A percentile compares a stretch with the other conserved stretches of the same genome.
phyloP scores from a whole-genome alignment of 1,284 basidiomycete species.

The Flammula alnicola region DNA sequence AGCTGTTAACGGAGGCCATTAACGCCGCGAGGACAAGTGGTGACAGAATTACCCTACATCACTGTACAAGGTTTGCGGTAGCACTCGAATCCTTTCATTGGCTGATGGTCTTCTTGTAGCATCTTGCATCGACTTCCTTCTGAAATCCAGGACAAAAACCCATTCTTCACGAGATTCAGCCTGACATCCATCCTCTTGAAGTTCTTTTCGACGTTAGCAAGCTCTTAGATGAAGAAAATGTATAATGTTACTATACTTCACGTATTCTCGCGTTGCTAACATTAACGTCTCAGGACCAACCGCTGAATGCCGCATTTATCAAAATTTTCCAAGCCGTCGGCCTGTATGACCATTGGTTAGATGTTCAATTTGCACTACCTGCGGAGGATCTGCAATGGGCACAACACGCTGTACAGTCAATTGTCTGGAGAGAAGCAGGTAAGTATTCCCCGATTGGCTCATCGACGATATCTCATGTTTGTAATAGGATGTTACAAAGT shows the following conservation, averaged over 20 bases:
- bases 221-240: slow-evolving; percentile 59
- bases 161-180: slow-evolving; percentile 74
- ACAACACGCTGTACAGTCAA: slow-evolving; percentile 72
- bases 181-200: slow-evolving; percentile 75
- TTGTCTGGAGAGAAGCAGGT: slow-evolving; percentile 76
- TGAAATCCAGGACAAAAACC: slow-evolving; percentile 49
- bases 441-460: slow-evolving; percentile 12
- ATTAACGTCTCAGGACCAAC: slow-evolving; percentile 62
- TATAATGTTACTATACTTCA: slow-evolving; percentile 28
- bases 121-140: slow-evolving; percentile 71
- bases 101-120: slow-evolving; percentile 39
- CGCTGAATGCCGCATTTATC: slow-evolving; percentile 67
- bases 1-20: slow-evolving; percentile 79
- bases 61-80: slow-evolving; percentile 68
- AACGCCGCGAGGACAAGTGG: slow-evolving; percentile 70
- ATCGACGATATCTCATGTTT: not conserved
- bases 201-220: slow-evolving; percentile 74
- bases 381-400: slow-evolving; percentile 68
- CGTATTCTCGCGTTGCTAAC: slow-evolving; percentile 2
- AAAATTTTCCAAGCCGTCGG: slow-evolving; percentile 71
- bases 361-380: slow-evolving; percentile 53
- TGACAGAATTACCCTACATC: slow-evolving; percentile 73
- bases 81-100: slow-evolving; percentile 10
- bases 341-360: slow-evolving; percentile 71
- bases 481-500: slow-evolving; percentile 67